Percentiles rank a stretch among this genome's conserved stretches.
Evolutionary conservation across 2,329 filamentous ascomycete genomes (phyloP).

Genomic region (Talaromyces rugulosus): DNA sequence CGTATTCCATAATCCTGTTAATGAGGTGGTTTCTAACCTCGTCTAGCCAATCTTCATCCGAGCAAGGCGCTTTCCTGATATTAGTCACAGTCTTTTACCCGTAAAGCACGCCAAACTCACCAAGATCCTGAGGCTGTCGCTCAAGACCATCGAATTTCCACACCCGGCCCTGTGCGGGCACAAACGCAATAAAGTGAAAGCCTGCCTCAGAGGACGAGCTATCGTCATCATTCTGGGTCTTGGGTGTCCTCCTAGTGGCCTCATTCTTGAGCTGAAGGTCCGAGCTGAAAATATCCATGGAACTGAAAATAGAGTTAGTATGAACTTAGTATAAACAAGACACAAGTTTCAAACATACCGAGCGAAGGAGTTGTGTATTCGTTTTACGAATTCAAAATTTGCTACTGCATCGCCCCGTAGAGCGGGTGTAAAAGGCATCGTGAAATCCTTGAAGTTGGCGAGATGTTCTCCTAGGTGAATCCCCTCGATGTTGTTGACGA

Average conservation of each 20-base stretch:
- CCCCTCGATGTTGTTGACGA: conserved; percentile 74
- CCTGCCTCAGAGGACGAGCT: conserved; percentile 55
- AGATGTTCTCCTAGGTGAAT: conserved; percentile 68
- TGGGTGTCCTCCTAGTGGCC: conserved; percentile 35
- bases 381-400: conserved; percentile 70
- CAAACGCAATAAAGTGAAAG: conserved; percentile 87
- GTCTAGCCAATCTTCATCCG: conserved; percentile 60
- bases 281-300: conserved; percentile 70
- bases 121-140: conserved; percentile 62
- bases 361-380: conserved; percentile 84
- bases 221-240: conserved; percentile 34
- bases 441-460: conserved; percentile 67
- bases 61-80: conserved; percentile 33
- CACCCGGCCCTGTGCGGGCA: conserved; percentile 67
- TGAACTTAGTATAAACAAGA: conserved; percentile 5
- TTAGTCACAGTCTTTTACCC: conserved; percentile 12
- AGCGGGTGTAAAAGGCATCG: conserved; percentile 63
- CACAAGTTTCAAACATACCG: conserved; percentile 43
- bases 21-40: conserved; percentile 62
- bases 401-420: conserved; percentile 72
- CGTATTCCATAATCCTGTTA: conserved; percentile 63
- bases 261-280: conserved; percentile 59
- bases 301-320: conserved; percentile 39
- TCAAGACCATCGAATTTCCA: conserved; percentile 90
- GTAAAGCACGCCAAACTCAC: conserved; percentile 24